phyloP scores from a whole-genome alignment of 176 grass and related monocot species.

The Triticum urartu region DNA sequence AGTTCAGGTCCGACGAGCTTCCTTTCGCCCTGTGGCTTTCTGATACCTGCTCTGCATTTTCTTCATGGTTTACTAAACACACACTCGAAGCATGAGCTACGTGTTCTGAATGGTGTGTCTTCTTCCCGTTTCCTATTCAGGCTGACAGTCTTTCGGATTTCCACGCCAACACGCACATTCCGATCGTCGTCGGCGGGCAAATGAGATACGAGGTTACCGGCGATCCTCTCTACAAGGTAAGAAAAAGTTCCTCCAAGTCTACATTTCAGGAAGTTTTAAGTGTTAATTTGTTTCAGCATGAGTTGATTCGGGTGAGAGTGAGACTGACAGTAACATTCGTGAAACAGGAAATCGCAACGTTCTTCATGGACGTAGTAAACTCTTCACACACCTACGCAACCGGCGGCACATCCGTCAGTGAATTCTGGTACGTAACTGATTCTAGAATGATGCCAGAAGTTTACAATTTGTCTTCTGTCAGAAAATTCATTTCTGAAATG shows the following conservation, averaged over 20 bases:
- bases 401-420: constrained; percentile 83
- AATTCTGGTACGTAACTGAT: constrained; percentile 67
- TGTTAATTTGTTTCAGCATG: background rate
- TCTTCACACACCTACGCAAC: constrained; percentile 92
- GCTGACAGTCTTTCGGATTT: constrained; percentile 84
- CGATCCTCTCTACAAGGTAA: constrained; percentile 96
- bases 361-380: constrained; percentile 84
- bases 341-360: constrained; percentile 71
- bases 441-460: background rate
- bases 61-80: background rate
- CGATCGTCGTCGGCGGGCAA: constrained; percentile 78
- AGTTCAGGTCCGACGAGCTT: constrained; percentile 47
- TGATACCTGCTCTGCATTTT: background rate
- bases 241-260: background rate
- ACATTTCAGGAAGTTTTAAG: constrained; percentile 6
- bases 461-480: background rate
- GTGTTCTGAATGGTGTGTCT: background rate
- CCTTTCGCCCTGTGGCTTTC: background rate
- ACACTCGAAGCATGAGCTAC: background rate
- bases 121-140: constrained; percentile 19
- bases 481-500: background rate
- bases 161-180: constrained; percentile 93
- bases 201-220: constrained; percentile 91
- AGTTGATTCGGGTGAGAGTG: background rate
- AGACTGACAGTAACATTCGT: background rate